These are phyloP conservation scores for Trypanosoma lewisi DNA, from an alignment of 208 protist genomes.

Conservation along the genomic window DNA sequence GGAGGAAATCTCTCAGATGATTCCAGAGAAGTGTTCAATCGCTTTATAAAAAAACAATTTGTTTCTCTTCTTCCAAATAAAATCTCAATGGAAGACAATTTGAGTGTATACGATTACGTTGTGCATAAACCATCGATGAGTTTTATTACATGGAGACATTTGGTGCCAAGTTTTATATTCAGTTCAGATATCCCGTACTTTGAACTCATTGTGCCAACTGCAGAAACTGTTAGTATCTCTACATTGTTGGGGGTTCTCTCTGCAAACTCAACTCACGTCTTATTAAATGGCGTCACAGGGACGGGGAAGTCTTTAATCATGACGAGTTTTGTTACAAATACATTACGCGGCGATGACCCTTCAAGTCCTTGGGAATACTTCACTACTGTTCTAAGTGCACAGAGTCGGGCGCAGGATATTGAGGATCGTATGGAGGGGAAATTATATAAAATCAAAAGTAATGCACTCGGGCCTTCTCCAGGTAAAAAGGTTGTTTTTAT, in stretches of 20 bases:
- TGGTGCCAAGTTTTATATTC: slow-evolving; percentile 93
- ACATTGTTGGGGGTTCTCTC: slow-evolving; percentile 78
- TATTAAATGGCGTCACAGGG: slow-evolving; percentile 94
- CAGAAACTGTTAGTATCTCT: slow-evolving; percentile 87
- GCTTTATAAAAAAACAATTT: slow-evolving; percentile 75
- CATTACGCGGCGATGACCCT: slow-evolving; percentile 78
- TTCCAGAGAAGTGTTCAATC: slow-evolving; percentile 85
- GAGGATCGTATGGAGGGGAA: slow-evolving; percentile 94
- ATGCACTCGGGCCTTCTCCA: slow-evolving; percentile 81
- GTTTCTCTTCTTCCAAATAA: slow-evolving; percentile 55
- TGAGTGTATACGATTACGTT: slow-evolving; percentile 93
- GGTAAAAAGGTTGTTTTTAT: slow-evolving; percentile 92
- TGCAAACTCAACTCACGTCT: slow-evolving; percentile 71
- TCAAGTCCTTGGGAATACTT: slow-evolving; percentile 82
- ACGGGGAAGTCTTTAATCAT: slow-evolving; percentile 93
- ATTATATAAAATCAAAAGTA: slow-evolving; percentile 91
- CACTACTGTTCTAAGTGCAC: slow-evolving; percentile 91
- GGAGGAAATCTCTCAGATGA: slow-evolving; percentile 93
- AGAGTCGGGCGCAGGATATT: slow-evolving; percentile 89
- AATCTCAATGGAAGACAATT: slow-evolving; percentile 32
- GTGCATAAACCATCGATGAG: slow-evolving; percentile 83
- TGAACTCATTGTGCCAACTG: slow-evolving; percentile 95
- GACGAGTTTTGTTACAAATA: slow-evolving; percentile 62
- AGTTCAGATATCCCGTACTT: slow-evolving; percentile 84
- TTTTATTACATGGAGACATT: slow-evolving; percentile 89